phyloP scores from a whole-genome alignment of 164 flowering plant species.

The Sextonia rubra region DNA sequence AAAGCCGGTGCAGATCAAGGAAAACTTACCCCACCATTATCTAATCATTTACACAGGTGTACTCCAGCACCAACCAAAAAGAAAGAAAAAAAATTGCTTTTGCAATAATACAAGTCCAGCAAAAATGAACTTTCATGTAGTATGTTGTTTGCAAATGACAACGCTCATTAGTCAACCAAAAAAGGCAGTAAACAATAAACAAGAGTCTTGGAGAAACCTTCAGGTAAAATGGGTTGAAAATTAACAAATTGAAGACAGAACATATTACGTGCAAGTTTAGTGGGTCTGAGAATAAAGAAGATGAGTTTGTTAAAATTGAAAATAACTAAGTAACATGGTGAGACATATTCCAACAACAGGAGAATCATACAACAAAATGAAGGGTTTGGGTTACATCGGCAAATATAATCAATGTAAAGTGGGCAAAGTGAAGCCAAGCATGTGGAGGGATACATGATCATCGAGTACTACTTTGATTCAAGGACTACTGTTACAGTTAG shows the following conservation, averaged over 20 bases:
- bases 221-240: not conserved
- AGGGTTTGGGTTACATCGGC: no score
- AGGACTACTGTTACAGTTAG: not conserved
- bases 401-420: not conserved
- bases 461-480: not conserved
- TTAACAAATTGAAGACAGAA: not conserved
- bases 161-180: not conserved
- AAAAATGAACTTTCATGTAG: not conserved
- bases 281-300: not conserved
- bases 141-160: not conserved
- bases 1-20: not conserved
- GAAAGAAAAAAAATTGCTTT: no score
- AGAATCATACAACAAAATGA: no score
- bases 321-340: not conserved
- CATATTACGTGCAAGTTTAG: not conserved
- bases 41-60: not conserved
- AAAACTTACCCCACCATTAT: not conserved
- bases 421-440: not conserved
- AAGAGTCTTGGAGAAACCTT: not conserved
- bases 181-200: no score
- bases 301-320: not conserved
- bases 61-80: not conserved
- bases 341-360: not conserved
- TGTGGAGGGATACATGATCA: not conserved
- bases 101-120: no score